phyloP scores from a whole-genome alignment of 2,329 filamentous ascomycete species.

The Tolypocladium guangdongense region DNA sequence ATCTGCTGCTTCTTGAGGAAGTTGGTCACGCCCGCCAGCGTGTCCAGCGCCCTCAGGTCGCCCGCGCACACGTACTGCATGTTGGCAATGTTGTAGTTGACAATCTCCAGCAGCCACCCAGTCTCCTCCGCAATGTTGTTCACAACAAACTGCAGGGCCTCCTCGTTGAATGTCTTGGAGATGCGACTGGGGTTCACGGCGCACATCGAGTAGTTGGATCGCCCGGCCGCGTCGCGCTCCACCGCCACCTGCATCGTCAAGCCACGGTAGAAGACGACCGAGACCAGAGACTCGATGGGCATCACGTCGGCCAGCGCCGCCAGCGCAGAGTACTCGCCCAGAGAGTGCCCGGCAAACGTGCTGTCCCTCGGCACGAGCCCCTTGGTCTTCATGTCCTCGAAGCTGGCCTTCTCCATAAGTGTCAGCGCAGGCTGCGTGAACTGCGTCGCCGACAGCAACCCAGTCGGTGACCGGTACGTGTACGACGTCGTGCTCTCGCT shows the following conservation, averaged over 20 bases:
- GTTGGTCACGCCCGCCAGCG: constrained; percentile 73
- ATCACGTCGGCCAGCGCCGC: constrained; percentile 95
- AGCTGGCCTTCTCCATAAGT: constrained; percentile 98
- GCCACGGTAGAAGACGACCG: constrained; percentile 97
- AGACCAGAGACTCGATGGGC: constrained; percentile 98
- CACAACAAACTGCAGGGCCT: constrained; percentile 91
- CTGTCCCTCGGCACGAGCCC: constrained; percentile 92
- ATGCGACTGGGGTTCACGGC: constrained; percentile 97
- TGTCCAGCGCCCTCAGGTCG: constrained; percentile 61
- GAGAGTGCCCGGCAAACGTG: constrained; percentile 94
- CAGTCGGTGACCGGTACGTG: constrained; percentile 91
- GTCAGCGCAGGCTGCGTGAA: constrained; percentile 97
- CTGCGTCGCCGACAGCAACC: constrained; percentile 90
- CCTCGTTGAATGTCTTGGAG: constrained; percentile 97
- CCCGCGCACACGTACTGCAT: constrained; percentile 66
- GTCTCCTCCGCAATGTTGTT: constrained; percentile 91
- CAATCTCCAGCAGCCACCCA: constrained; percentile 93
- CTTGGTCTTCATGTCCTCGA: constrained; percentile 97
- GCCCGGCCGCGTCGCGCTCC: constrained; percentile 83
- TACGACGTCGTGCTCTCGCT: constrained; percentile 87
- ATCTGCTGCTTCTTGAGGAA: constrained; percentile 95
- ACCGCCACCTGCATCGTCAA: constrained; percentile 99
- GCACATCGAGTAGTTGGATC: constrained; percentile 99
- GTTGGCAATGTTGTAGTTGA: constrained; percentile 84
- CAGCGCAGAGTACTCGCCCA: constrained; percentile 95